These are phyloP conservation scores for Haplosporangium sp. DNA, from an alignment of 371 early-diverging fungal genomes.

Conservation along the genomic window DNA sequence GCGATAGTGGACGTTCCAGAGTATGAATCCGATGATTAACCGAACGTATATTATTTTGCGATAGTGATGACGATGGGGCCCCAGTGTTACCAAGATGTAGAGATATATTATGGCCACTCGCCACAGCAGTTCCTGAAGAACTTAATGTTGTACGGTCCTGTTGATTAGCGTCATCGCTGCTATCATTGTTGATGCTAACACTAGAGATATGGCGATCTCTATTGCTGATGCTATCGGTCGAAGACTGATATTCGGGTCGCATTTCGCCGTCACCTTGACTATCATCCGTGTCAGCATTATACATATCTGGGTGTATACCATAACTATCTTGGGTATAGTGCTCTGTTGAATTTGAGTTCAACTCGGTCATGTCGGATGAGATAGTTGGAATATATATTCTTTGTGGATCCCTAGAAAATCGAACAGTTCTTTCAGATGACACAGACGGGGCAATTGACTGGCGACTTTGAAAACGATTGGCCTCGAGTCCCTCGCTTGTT, in stretches of 20 bases:
- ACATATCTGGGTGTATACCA: slow-evolving; percentile 11
- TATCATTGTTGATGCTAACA: neutral
- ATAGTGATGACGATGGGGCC: neutral
- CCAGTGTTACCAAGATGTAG: neutral
- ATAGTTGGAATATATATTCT: neutral
- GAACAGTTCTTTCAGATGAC: slow-evolving; percentile 11
- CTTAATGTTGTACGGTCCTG: neutral
- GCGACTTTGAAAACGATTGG: neutral
- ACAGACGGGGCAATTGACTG: neutral
- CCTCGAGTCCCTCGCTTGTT: slow-evolving; percentile 10
- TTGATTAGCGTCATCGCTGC: neutral
- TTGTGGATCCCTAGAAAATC: slow-evolving; percentile 15
- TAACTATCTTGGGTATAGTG: neutral
- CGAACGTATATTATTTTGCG: neutral
- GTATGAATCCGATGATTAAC: slow-evolving; percentile 7
- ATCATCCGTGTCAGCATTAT: slow-evolving; percentile 19
- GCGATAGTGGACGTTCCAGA: slow-evolving; percentile 1
- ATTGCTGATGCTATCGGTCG: neutral
- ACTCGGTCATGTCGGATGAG: neutral
- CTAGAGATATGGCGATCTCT: neutral
- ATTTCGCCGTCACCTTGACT: slow-evolving; percentile 4
- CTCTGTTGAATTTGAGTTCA: neutral
- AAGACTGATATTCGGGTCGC: no score
- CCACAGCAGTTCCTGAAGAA: neutral
- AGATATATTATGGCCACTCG: neutral